These are phyloP conservation scores for Pisolithus marmoratus DNA, from an alignment of 768 basidiomycete genomes.

Conservation along the genomic window DNA sequence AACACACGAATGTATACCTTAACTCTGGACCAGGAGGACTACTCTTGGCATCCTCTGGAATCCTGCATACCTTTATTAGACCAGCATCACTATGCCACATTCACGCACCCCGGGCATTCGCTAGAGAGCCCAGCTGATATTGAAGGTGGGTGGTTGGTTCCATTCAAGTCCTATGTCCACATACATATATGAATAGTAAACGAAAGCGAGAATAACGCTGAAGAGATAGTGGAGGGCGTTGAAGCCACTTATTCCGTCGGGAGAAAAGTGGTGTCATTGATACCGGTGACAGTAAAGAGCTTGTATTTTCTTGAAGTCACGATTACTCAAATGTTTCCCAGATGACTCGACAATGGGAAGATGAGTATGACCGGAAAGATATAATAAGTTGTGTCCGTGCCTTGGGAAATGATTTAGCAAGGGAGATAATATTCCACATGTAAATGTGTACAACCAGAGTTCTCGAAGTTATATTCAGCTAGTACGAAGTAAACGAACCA, in stretches of 20 bases:
- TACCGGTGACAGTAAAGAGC: constrained; percentile 21
- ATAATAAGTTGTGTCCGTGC: constrained; percentile 39
- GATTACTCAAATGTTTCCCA: constrained; percentile 9
- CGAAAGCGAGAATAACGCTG: constrained; percentile 8
- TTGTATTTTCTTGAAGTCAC: neutral
- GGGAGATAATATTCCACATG: constrained; percentile 34
- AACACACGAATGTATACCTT: neutral
- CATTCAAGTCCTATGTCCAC: constrained; percentile 1
- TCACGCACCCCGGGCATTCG: constrained; percentile 58
- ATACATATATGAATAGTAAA: constrained; percentile 9
- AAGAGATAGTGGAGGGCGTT: constrained; percentile 14
- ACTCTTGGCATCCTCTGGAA: constrained; percentile 68
- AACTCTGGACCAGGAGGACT: constrained; percentile 52
- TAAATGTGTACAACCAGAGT: constrained; percentile 1
- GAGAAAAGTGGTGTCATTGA: constrained; percentile 14
- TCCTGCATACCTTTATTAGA: constrained; percentile 58
- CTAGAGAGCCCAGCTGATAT: constrained; percentile 27
- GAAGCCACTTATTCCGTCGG: constrained; percentile 22
- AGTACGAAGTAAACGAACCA: too few species aligned
- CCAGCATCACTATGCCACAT: constrained; percentile 61
- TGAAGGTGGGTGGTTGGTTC: constrained; percentile 15
- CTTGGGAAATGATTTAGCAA: constrained; percentile 39
- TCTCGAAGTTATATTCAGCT: too few species aligned
- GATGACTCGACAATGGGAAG: constrained; percentile 25
- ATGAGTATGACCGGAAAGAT: constrained; percentile 25